Evolutionary conservation across 768 basidiomycete species (phyloP), one percentile per base, ranked within the genome.

Genomic region (Chiua virens): DNA sequence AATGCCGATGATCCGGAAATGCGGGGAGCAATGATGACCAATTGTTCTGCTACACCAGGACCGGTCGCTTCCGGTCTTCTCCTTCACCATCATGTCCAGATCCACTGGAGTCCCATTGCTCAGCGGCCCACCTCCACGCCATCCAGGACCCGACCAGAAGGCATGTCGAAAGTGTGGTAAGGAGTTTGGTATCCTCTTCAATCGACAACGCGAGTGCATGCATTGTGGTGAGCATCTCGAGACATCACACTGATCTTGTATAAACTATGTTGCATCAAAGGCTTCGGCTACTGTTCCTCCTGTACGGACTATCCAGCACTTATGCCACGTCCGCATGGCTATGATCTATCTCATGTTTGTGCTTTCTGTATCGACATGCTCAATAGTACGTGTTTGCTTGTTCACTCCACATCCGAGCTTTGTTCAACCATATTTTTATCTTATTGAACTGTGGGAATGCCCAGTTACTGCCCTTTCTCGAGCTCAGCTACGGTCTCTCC

Each of bases 241-340:
- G 14, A 2, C 43, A 34, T 35, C 37, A 9, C 10, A 5, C 39
- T 42, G 18, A 44, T 52, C 44, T 22, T 45, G 11, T 6, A 17
- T 15, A n/a, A 42, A n/a, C 9, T 21, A 10, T 39, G 32, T 47
- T 30, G 55, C 11, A 1, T 21, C 8, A 18, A 59, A 91, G 89
- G 89, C 28, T 87, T 82, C 65, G 68, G 73, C 6, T 91, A 88
- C 62, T 92, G 89, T 62, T 75, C 81, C 34, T 81, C 77, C 38
- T 92, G 89, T 66, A 75, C 82, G 2, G 89, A 90, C 61, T 89
- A 79, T 65, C 85, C 85, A 61, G 89, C 87, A 1, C 74, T 92
- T 36, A 82, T 89, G 82, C 89, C 89, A n/a, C 76, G 86, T 8
- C 40, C 67, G 10, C 77, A 73, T 28, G 89, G 89, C 5, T 85